Evolutionary conservation across 2,329 filamentous ascomycete species (phyloP), one percentile per base, ranked within the genome.

Genomic region (Fusarium albidum): DNA sequence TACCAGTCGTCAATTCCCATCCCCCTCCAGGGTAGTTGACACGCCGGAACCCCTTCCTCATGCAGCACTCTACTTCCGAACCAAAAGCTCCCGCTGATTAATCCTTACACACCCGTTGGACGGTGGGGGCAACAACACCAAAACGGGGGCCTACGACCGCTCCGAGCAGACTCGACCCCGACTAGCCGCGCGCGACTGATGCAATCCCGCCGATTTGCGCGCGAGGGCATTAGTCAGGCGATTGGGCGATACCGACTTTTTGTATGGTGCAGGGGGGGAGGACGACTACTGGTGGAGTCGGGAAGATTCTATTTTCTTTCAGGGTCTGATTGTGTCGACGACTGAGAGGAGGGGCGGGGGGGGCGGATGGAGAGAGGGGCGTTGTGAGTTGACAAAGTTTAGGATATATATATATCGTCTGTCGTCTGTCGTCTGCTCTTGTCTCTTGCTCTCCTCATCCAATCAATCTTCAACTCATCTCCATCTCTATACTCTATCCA

Each of bases 161-260:
- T 21, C 21, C 21, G 21, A 17, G 15, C 6, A 17, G 40, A 48
- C 9, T 29, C 10, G 17, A 12, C 11, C 38, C 29, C n/a, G 17
- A 38, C 6, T 44, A 44, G n/a, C 38, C 47, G 47, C 48, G 48
- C 48, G 48, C 48, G 48, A 50, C 15, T 43, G 33, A 38, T 38
- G 48, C 40, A 38, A 50, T 45, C 21, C 33, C 13, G n/a, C 40
- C 40, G 40, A 25, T 15, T 17, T 13, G 14, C 14, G 31, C 32
- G 38, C 26, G 34, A 5, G n/a, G 27, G 48, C 32, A 38, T 50
- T 50, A 50, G 48, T 50, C 48, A 45, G 32, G 39, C 25, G 25
- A 17, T 14, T 49, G 37, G 13, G 27, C 10, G 27, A 18, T 17
- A 9, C 25, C n/a, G n/a, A n/a, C n/a, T n/a, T n/a, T n/a, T n/a